Base-by-base conservation (phyloP, 495 filamentous ascomycete genomes). In the Podospora bellae-mahoneyi region DNA sequence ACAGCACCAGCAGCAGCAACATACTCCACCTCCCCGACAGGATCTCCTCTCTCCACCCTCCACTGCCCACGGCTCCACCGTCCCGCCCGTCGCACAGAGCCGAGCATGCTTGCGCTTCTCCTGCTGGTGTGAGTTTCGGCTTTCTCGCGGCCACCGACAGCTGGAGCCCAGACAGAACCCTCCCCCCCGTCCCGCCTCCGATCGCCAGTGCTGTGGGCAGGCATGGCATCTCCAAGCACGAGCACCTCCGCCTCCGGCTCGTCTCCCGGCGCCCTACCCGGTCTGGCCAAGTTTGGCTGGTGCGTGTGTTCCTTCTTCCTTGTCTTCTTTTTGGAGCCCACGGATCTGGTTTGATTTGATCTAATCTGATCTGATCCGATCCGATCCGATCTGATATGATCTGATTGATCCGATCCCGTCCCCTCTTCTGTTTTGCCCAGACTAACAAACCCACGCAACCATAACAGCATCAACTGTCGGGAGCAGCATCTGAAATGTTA, bases 401-500 rank as follows among this genome's bases (percentile, higher is more conserved):
- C 39, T 13, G 39, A 13, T 48, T 48, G 5, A 48, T 48, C 39
- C 13, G 39, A 48, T 48, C 39, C 39, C 0, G 13, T 48, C 39
- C 39, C 5, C 2, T 48, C 15, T 39, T 5, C 34, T 39, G 34
- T 10, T 10, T 39, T 39, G 34, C 30, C 28, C 66, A 32, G 26
- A 32, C n/a, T 10, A 30, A 32, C 64, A 30, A 59, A 30, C 0
- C 15, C 34, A 15, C 15, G 1, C 44, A 28, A 57, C 10, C 9
- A 30, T 34, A 61, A 68, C 64, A 83, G 82, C 70, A 75, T 77
- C 66, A 81, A 78, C 20, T 84, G 82, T 65, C 78, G 82, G 60
- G 75, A 81, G 67, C 76, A 80, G 68, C 82, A 83, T 65, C 72
- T 83, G 4, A 81, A 79, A 79, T 84, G 82, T 82, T 10, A 48